phyloP scores from a whole-genome alignment of 176 grass and related monocot species.

The Eragrostis curvula region DNA sequence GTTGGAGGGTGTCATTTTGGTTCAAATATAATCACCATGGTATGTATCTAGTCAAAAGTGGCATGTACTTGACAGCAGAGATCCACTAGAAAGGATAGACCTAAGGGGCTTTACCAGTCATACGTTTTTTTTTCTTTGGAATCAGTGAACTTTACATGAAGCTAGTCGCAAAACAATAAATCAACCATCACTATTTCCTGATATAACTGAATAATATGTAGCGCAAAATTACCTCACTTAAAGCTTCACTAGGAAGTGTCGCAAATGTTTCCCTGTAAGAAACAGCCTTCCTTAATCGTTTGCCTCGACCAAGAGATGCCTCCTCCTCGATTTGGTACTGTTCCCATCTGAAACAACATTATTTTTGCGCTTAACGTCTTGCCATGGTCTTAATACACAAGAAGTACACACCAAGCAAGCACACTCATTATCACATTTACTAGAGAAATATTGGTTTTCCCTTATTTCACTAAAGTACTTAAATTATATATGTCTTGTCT shows the following conservation, averaged over 20 bases:
- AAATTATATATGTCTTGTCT: not conserved
- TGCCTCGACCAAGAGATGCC: slow-evolving; percentile 92
- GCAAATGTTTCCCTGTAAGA: slow-evolving; percentile 98
- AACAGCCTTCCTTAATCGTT: slow-evolving; percentile 94
- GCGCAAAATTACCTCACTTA: slow-evolving; percentile 82
- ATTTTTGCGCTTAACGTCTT: slow-evolving; percentile 22
- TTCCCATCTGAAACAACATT: slow-evolving; percentile 79
- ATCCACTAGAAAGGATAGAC: not conserved
- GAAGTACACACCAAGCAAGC: not conserved
- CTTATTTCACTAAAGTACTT: slow-evolving; percentile 1
- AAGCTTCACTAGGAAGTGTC: slow-evolving; percentile 84
- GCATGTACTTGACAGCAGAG: slow-evolving; percentile 3
- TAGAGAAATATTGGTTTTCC: slow-evolving; percentile 3
- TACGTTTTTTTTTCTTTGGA: no score
- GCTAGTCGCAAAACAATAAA: slow-evolving; percentile 20
- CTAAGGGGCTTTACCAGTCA: not conserved
- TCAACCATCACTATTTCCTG: not conserved
- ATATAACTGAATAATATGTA: slow-evolving; percentile 1
- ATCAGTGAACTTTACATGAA: slow-evolving; percentile 14
- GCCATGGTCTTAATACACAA: not conserved
- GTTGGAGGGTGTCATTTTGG: not conserved
- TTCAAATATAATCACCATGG: not conserved
- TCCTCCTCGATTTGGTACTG: slow-evolving; percentile 94
- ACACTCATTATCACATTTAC: not conserved
- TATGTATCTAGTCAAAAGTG: not conserved